Evolutionary conservation across 306 rosid species (phyloP), one percentile per base, ranked within the genome.

Genomic region (Sicyos edulis): DNA sequence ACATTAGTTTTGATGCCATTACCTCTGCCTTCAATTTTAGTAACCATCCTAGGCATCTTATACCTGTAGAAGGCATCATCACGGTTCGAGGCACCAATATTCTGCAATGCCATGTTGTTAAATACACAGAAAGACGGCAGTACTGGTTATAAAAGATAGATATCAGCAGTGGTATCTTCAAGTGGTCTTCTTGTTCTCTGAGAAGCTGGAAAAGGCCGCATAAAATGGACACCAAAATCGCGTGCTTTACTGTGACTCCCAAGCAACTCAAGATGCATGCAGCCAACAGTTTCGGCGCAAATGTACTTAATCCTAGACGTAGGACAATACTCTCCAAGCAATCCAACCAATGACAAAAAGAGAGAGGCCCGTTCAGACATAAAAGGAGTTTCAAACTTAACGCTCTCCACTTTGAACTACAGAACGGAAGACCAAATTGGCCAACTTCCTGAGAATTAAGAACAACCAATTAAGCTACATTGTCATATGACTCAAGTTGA

Each of bases 51-150:
- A n/a, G 96, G 96, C 96, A 90, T 90, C 85, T 90, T 88, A 71
- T 88, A 90, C 89, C 96, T 80, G 19, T 90, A 90, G 84, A 90
- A 90, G 88, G 93, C 93, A 86, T 90, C 93, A 61, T 90, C 93
- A 6, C 89, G 87, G 77, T 90, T 90, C 3, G 85, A 77, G 53
- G 95, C 93, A 80, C 96, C 96, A 73, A 90, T 90, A 56, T 90
- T 90, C 78, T 88, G 91, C 51, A 90, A 75, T 12, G 91, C 93
- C 96, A 90, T 88, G 76, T 69, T 77, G 74, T 49, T 63, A 47
- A 40, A 40, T 5, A 19, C 3, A 34, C 44, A 67, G 14, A 45
- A 61, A 49, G 29, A 17, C 59, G 3, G 26, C 32, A 47, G 70
- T 16, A 26, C 57, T 70, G 32, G 72, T 60, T 55, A 82, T 71